phyloP scores from a whole-genome alignment of 441 rosid genomes.

The Corymbia calophylla region DNA sequence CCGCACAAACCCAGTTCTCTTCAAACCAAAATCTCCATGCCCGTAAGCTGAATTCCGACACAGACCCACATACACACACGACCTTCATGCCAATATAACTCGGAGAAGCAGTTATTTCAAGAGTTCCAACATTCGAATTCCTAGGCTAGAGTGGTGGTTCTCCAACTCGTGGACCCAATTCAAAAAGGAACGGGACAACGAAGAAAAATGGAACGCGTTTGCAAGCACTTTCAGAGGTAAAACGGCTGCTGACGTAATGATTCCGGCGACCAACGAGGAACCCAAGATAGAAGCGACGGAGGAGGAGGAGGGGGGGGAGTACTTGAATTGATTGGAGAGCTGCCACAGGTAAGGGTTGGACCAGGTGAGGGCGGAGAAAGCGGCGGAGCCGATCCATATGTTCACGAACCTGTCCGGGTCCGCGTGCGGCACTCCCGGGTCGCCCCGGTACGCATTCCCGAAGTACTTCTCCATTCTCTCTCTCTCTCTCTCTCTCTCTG shows the following conservation, averaged over 20 bases:
- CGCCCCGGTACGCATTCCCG: constrained; percentile 86
- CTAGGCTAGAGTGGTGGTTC: not conserved
- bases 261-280: not conserved
- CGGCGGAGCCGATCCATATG: constrained; percentile 80
- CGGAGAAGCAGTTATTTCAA: not conserved
- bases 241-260: not conserved
- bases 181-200: not conserved
- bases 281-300: not conserved
- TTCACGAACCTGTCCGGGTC: constrained; percentile 55
- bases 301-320: not conserved
- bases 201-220: not conserved
- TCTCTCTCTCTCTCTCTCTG: not conserved
- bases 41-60: not conserved
- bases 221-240: not conserved
- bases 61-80: not conserved
- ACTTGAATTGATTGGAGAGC: constrained; percentile 72
- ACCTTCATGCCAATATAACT: not conserved
- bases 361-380: constrained; percentile 60
- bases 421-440: constrained; percentile 90
- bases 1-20: not conserved
- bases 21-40: not conserved
- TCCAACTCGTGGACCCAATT: not conserved
- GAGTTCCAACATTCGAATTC: not conserved
- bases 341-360: constrained; percentile 79
- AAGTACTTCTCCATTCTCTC: constrained; percentile 76